These are phyloP conservation scores for Breynia disticha DNA, from an alignment of 441 rosid species.

Conservation along the genomic window DNA sequence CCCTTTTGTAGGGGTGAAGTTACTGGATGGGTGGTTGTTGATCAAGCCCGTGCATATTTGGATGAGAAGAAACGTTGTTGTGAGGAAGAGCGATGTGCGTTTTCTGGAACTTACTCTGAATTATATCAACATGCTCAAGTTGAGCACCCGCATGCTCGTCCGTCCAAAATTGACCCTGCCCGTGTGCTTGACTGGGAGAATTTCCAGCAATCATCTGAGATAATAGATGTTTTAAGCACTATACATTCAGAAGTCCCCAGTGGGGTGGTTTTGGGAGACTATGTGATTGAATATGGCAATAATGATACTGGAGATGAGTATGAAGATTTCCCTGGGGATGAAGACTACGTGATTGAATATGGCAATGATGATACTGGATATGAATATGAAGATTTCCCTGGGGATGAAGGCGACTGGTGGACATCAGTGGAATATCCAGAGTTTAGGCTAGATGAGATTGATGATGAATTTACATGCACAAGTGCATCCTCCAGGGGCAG, in stretches of 20 bases:
- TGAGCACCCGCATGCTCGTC: slow-evolving; percentile 84
- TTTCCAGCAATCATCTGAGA: slow-evolving; percentile 96
- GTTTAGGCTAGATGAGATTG: slow-evolving; percentile 74
- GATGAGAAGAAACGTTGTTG: slow-evolving; percentile 70
- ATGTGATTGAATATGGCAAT: slow-evolving; percentile 92
- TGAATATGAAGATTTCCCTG: slow-evolving; percentile 77
- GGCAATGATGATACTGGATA: slow-evolving; percentile 85
- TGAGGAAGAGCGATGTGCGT: slow-evolving; percentile 58
- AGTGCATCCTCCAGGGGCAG: slow-evolving; percentile 46
- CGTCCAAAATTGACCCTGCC: slow-evolving; percentile 87
- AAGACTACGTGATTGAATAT: slow-evolving; percentile 94
- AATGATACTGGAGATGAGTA: slow-evolving; percentile 81
- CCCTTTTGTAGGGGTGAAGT: slow-evolving; percentile 96
- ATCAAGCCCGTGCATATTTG: slow-evolving; percentile 58
- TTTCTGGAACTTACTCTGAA: slow-evolving; percentile 62
- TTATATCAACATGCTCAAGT: slow-evolving; percentile 58
- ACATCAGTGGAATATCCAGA: slow-evolving; percentile 75
- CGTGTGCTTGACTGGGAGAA: slow-evolving; percentile 94
- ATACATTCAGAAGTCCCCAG: slow-evolving; percentile 95
- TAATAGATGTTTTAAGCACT: slow-evolving; percentile 90
- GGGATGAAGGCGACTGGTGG: slow-evolving; percentile 87
- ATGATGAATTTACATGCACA: slow-evolving; percentile 59
- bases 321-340: slow-evolving; percentile 80
- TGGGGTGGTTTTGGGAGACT: slow-evolving; percentile 91
- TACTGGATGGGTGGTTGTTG: slow-evolving; percentile 70